phyloP scores from a whole-genome alignment of 768 basidiomycete genomes.

The Macrocybe gigantea region DNA sequence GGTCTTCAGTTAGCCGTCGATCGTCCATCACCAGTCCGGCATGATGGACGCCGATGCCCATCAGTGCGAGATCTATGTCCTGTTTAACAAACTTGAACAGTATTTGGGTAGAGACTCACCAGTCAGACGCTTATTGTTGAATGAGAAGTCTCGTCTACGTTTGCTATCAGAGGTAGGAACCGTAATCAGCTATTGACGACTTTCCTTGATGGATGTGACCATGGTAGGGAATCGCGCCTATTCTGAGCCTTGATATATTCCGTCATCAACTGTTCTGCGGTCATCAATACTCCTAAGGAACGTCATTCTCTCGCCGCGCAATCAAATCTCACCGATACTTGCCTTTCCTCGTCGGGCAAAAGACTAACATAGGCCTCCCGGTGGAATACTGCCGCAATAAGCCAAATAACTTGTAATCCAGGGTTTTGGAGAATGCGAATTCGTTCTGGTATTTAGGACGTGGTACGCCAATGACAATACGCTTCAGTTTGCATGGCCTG shows the following conservation, averaged over 20 bases:
- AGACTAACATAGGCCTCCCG: slow-evolving; percentile 84
- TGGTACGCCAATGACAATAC: slow-evolving; percentile 67
- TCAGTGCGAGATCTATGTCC: slow-evolving; percentile 49
- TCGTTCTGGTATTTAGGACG: slow-evolving; percentile 65
- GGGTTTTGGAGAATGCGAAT: slow-evolving; percentile 63
- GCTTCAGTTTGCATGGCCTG: slow-evolving; percentile 76
- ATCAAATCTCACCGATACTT: background rate
- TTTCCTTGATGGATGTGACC: slow-evolving; percentile 58
- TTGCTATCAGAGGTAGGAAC: too few species aligned
- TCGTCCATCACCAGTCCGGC: slow-evolving; percentile 79
- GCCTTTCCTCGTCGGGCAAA: slow-evolving; percentile 88
- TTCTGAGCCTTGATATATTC: slow-evolving; percentile 57
- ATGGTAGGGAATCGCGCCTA: slow-evolving; percentile 51
- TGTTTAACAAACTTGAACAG: background rate
- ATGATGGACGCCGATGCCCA: slow-evolving; percentile 88
- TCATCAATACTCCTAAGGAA: slow-evolving; percentile 45
- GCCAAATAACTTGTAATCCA: slow-evolving; percentile 70
- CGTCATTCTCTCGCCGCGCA: background rate
- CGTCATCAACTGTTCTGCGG: slow-evolving; percentile 74
- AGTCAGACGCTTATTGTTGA: slow-evolving; percentile 63
- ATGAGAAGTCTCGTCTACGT: slow-evolving; percentile 14
- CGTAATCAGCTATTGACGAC: background rate
- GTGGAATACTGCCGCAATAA: slow-evolving; percentile 68
- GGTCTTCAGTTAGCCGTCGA: slow-evolving; percentile 63
- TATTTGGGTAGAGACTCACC: slow-evolving; percentile 30